Conservation (phyloP, 2,329 filamentous ascomycete genomes). For the Pseudopithomyces chartarum region DNA sequence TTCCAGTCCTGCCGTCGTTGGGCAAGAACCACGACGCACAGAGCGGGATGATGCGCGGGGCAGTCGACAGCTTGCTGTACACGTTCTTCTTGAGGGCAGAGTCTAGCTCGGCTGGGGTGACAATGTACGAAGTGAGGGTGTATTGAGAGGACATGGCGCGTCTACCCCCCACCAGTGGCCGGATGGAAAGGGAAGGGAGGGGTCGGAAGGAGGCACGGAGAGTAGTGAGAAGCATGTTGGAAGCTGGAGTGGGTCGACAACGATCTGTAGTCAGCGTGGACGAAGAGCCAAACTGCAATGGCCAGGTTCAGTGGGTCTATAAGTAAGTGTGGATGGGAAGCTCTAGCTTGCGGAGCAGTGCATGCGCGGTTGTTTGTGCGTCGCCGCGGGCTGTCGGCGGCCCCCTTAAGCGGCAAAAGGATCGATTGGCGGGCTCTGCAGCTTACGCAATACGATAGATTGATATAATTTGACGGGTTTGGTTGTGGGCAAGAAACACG, state of each 20-base stretch:
- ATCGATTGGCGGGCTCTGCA: background rate
- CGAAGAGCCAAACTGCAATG: constrained; percentile 2
- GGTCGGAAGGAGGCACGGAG: constrained; percentile 33
- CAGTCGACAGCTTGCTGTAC: constrained; percentile 76
- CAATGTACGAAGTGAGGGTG: constrained; percentile 77
- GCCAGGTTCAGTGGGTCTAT: background rate
- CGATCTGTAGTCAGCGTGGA: constrained; percentile 2
- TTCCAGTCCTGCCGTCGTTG: constrained; percentile 83
- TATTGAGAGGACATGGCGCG: constrained; percentile 39
- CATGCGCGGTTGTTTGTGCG: background rate
- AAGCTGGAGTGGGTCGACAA: constrained; percentile 21
- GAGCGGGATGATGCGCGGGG: constrained; percentile 82
- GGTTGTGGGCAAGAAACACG: background rate
- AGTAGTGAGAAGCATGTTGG: constrained; percentile 35
- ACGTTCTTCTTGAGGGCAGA: constrained; percentile 83
- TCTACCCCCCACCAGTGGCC: constrained; percentile 19
- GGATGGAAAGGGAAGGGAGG: constrained; percentile 17
- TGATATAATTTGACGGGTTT: background rate
- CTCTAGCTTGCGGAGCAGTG: background rate
- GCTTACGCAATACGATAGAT: background rate
- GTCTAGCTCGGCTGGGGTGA: constrained; percentile 81
- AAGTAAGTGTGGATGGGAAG: background rate
- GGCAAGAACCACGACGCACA: constrained; percentile 97
- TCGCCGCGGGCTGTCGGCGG: background rate
- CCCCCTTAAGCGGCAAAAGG: background rate